Percentiles rank a stretch among this genome's conserved stretches.
phyloP scores from a whole-genome alignment of 225 moss, liverwort and hornwort species.

The Physcomitrellopsis africana region DNA sequence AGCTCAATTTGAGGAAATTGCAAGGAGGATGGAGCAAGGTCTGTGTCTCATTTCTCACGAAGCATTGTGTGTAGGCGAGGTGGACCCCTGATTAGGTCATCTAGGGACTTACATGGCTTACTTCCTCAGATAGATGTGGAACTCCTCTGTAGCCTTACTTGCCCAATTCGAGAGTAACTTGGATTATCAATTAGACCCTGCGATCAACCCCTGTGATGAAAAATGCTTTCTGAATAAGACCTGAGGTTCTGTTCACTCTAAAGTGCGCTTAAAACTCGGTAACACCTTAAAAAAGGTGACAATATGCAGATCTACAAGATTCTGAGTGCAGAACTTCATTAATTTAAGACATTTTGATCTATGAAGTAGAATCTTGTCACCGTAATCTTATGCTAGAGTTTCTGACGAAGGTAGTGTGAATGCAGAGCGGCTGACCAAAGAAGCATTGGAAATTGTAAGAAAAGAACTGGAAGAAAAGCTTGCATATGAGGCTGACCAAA shows the following conservation, averaged over 20 bases:
- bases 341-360: background rate
- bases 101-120: background rate
- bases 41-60: slow-evolving; percentile 17
- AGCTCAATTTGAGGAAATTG: slow-evolving; percentile 50
- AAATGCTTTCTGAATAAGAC: background rate
- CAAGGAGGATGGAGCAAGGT: slow-evolving; percentile 46
- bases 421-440: slow-evolving; percentile 63
- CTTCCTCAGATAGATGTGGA: slow-evolving; percentile 4
- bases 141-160: background rate
- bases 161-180: background rate
- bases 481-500: slow-evolving; percentile 65
- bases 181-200: background rate
- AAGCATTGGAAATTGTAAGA: slow-evolving; percentile 48
- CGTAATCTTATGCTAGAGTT: background rate
- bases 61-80: slow-evolving; percentile 12
- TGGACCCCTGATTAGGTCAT: slow-evolving; percentile 20
- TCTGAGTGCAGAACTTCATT: slow-evolving; percentile 16
- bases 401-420: slow-evolving; percentile 23
- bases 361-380: background rate
- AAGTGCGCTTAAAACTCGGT: background rate
- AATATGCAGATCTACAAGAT: background rate
- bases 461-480: slow-evolving; percentile 67
- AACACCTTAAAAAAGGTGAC: background rate
- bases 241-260: background rate
- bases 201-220: background rate